Evolutionary conservation across 139 green algal genomes (phyloP).

Genomic region (Chlorella sp.): DNA sequence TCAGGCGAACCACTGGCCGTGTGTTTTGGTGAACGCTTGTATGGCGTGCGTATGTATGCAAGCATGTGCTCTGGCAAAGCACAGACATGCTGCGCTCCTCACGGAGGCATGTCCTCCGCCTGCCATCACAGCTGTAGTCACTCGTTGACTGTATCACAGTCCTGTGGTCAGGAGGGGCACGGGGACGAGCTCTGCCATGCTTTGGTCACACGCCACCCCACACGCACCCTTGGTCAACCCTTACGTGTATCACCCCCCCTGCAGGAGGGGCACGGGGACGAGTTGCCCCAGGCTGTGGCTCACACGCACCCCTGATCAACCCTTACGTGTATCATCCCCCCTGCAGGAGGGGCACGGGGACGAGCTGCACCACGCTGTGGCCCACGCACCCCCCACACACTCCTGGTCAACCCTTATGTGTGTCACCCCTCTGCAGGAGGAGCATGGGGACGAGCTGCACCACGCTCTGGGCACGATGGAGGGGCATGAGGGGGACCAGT

Average conservation of each 20-base stretch:
- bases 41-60: neutral
- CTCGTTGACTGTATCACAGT: neutral
- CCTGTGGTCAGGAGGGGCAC: neutral
- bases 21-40: neutral
- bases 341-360: slow-evolving; percentile 18
- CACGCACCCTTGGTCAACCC: too few relatives aligned
- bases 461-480: slow-evolving; percentile 76
- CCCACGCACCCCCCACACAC: neutral
- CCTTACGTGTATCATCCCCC: too few relatives aligned
- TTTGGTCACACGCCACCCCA: slow-evolving; percentile 52
- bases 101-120: neutral
- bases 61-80: too few relatives aligned
- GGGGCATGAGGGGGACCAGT: slow-evolving; percentile 66
- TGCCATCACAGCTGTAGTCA: neutral
- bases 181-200: slow-evolving; percentile 54
- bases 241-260: too few relatives aligned
- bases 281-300: slow-evolving; percentile 65
- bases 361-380: slow-evolving; percentile 63
- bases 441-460: slow-evolving; percentile 34
- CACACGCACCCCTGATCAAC: neutral
- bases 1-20: too few relatives aligned
- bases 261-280: neutral
- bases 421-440: neutral
- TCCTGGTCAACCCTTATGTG: neutral
- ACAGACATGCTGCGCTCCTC: neutral